phyloP scores from a whole-genome alignment of 495 filamentous ascomycete genomes.

The Penicillium arizonense region DNA sequence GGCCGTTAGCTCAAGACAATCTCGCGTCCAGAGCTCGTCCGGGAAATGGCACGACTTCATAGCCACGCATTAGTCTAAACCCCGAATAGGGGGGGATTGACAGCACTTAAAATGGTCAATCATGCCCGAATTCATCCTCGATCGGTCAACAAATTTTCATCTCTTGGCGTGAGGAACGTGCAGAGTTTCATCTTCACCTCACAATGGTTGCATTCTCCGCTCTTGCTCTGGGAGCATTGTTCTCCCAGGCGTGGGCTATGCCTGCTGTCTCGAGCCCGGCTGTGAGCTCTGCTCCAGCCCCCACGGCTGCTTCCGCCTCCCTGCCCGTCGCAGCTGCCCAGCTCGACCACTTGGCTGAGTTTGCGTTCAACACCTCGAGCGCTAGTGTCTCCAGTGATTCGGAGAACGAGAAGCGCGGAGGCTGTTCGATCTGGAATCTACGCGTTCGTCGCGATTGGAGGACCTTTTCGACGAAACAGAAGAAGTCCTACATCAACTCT shows the following conservation, averaged over 20 bases:
- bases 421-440: conserved; percentile 48
- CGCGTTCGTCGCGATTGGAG: conserved; percentile 50
- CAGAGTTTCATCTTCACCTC: not conserved
- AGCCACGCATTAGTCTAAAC: not conserved
- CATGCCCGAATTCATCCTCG: not conserved
- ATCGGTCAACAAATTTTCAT: not conserved
- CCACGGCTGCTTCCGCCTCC: conserved; percentile 19
- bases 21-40: too few species aligned
- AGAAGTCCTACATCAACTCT: conserved; percentile 59
- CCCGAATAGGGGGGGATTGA: not conserved
- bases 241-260: conserved; percentile 9
- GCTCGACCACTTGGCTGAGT: conserved; percentile 13
- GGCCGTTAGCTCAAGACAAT: too few species aligned
- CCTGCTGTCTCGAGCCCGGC: not conserved
- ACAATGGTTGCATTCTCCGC: conserved; percentile 16
- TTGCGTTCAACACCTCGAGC: conserved; percentile 15
- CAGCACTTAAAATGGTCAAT: not conserved
- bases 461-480: conserved; percentile 36
- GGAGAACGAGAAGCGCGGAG: conserved; percentile 33
- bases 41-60: not conserved
- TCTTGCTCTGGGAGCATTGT: conserved; percentile 11
- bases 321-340: conserved; percentile 16
- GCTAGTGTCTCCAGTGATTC: conserved; percentile 8
- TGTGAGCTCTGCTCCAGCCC: conserved; percentile 4
- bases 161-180: not conserved